Evolutionary conservation across 306 rosid genomes (phyloP).

Genomic region (Quercus aquifolioides): DNA sequence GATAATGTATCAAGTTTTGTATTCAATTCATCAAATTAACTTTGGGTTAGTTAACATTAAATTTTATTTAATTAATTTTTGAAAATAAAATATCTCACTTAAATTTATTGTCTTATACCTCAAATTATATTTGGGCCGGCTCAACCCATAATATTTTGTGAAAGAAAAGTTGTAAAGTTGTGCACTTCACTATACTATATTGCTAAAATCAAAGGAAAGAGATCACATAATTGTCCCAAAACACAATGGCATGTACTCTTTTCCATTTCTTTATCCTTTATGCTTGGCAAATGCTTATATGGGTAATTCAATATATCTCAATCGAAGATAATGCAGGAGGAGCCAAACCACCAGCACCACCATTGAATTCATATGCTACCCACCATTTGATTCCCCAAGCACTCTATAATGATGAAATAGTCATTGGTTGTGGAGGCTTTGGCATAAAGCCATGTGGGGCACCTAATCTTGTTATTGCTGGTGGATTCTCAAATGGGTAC

Average conservation of each 20-base stretch:
- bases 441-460: constrained; percentile 59
- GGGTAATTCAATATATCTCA: not conserved
- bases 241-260: not conserved
- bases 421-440: constrained; percentile 42
- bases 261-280: not conserved
- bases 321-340: not conserved
- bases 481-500: constrained; percentile 35
- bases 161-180: too few species aligned
- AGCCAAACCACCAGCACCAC: not conserved
- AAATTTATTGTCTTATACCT: too few species aligned
- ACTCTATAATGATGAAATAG: constrained; percentile 18
- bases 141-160: too few species aligned
- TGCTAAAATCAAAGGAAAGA: not conserved
- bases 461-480: constrained; percentile 37
- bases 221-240: not conserved
- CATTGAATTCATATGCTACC: constrained; percentile 16
- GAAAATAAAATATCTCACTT: too few species aligned
- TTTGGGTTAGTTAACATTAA: too few species aligned
- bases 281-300: not conserved
- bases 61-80: too few species aligned
- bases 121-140: too few species aligned
- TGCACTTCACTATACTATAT: too few species aligned
- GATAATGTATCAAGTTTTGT: too few species aligned
- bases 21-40: too few species aligned
- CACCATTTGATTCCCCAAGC: constrained; percentile 19